These are phyloP conservation scores for Aspergillaceae sp. DNA, from an alignment of 2,329 filamentous ascomycete species.

Conservation along the genomic window DNA sequence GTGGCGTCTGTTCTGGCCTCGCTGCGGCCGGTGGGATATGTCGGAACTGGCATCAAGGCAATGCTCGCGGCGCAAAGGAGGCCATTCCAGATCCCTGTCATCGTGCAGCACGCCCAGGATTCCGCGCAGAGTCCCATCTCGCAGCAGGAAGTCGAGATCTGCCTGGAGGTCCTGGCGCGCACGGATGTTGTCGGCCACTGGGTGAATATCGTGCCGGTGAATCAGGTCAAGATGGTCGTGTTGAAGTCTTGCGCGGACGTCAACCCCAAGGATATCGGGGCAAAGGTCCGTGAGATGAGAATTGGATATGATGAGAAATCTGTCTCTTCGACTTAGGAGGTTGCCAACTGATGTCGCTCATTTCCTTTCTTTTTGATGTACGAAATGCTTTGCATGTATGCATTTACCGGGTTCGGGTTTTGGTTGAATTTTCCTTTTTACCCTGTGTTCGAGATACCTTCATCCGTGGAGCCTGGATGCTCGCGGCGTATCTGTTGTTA, in stretches of 20 bases:
- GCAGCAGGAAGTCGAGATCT: slow-evolving; percentile 39
- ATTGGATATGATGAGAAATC: slow-evolving; percentile 19
- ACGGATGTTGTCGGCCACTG: slow-evolving; percentile 42
- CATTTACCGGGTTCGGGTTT: background rate
- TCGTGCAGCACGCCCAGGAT: slow-evolving; percentile 59
- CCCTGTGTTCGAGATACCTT: background rate
- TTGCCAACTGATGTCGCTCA: background rate
- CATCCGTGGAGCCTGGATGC: slow-evolving; percentile 14
- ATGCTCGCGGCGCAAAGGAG: slow-evolving; percentile 42
- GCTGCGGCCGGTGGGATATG: slow-evolving; percentile 39
- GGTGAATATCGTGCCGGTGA: slow-evolving; percentile 41
- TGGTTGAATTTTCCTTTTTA: background rate
- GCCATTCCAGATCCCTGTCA: slow-evolving; percentile 56
- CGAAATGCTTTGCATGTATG: no score
- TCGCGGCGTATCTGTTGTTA: slow-evolving; percentile 19
- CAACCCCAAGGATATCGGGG: slow-evolving; percentile 27
- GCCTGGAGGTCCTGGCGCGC: slow-evolving; percentile 40
- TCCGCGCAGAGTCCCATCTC: slow-evolving; percentile 50
- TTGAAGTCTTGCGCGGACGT: slow-evolving; percentile 35
- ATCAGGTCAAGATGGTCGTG: slow-evolving; percentile 39
- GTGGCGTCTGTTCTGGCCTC: slow-evolving; percentile 60
- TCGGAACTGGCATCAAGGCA: slow-evolving; percentile 22
- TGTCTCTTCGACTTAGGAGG: background rate
- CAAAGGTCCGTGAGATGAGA: slow-evolving; percentile 22
- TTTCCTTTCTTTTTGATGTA: background rate